Conservation (phyloP, 345 rosid genomes). For the Pugionium dolabratum region DNA sequence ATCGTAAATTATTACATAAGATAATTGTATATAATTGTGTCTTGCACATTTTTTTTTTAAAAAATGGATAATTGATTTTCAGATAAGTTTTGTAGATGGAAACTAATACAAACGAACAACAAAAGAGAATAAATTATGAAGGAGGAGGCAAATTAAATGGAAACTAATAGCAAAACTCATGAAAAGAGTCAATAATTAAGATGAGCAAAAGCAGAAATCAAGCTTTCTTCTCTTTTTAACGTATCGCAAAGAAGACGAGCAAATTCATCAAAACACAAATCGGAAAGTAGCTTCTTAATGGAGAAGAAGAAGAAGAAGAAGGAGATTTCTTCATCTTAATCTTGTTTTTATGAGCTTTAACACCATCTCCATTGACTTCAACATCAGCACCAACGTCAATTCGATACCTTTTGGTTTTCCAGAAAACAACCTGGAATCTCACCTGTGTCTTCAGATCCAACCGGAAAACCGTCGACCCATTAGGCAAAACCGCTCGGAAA, state of each 20-base stretch:
- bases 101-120: no score
- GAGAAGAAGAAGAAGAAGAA: conserved; percentile 38
- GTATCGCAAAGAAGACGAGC: conserved; percentile 17
- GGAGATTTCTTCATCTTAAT: conserved; percentile 48
- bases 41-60: no score
- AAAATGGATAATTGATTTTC: no score
- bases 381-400: conserved; percentile 56
- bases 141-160: no score
- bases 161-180: no score
- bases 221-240: not conserved
- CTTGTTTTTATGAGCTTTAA: conserved; percentile 27
- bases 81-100: no score
- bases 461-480: conserved; percentile 49
- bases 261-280: conserved; percentile 30
- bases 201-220: no score
- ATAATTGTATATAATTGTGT: no score
- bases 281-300: conserved; percentile 16
- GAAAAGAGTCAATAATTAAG: no score
- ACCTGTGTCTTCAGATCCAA: conserved; percentile 71
- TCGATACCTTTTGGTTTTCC: conserved; percentile 57
- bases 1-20: no score
- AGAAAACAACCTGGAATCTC: conserved; percentile 64
- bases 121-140: no score
- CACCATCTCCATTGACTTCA: conserved; percentile 45
- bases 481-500: conserved; percentile 38